Conservation (phyloP, 371 early-diverging fungal genomes). For the Mortierella sp. region DNA sequence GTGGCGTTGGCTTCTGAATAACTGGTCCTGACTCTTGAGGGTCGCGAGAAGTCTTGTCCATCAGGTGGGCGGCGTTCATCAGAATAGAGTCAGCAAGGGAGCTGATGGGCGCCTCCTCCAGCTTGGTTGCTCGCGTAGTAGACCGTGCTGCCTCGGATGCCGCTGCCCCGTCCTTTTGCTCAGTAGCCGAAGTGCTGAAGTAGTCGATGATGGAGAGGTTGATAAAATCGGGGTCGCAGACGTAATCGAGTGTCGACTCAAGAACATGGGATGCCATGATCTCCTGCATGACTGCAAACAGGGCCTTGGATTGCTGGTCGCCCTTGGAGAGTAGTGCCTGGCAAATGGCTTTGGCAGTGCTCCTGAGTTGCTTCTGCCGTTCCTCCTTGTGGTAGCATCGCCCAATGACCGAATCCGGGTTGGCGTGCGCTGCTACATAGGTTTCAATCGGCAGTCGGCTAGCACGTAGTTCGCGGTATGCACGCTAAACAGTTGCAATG, state of each 20-base stretch:
- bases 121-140: not conserved
- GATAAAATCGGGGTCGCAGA: slow-evolving; percentile 55
- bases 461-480: slow-evolving; percentile 47
- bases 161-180: slow-evolving; percentile 10
- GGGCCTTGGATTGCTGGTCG: slow-evolving; percentile 49
- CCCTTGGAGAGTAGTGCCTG: slow-evolving; percentile 46
- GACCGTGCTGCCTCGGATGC: not conserved
- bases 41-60: slow-evolving; percentile 32
- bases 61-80: slow-evolving; percentile 48
- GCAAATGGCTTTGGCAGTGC: slow-evolving; percentile 48
- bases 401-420: slow-evolving; percentile 51
- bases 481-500: slow-evolving; percentile 27
- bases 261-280: slow-evolving; percentile 55
- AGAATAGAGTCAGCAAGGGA: slow-evolving; percentile 50
- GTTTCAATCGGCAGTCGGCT: slow-evolving; percentile 47
- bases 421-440: slow-evolving; percentile 46
- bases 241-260: slow-evolving; percentile 45
- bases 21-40: slow-evolving; percentile 11
- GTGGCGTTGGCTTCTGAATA: slow-evolving; percentile 12
- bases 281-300: slow-evolving; percentile 56
- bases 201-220: slow-evolving; percentile 53
- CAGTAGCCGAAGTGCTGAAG: slow-evolving; percentile 18
- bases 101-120: slow-evolving; percentile 37
- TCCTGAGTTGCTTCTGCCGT: slow-evolving; percentile 51
- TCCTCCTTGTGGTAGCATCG: slow-evolving; percentile 55